Evolutionary conservation across 2,329 filamentous ascomycete genomes (phyloP).

Genomic region (Colletotrichum cordylinicola): DNA sequence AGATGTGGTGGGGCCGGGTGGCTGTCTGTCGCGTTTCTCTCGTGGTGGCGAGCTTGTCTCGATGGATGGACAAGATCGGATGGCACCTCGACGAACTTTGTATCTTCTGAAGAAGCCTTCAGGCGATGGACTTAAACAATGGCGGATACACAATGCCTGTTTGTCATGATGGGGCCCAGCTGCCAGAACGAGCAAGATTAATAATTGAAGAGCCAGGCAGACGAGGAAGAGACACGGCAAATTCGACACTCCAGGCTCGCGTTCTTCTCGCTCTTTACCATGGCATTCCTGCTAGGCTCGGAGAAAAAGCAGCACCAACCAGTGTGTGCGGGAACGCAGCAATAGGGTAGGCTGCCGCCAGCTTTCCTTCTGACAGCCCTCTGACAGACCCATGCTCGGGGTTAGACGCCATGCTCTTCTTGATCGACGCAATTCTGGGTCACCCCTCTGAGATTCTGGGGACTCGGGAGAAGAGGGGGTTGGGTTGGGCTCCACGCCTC

Average conservation of each 20-base stretch:
- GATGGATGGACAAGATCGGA: background rate
- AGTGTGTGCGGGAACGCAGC: background rate
- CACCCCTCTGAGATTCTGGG: background rate
- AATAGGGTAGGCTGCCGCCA: background rate
- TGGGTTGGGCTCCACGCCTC: background rate
- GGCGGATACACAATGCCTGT: background rate
- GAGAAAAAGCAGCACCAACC: background rate
- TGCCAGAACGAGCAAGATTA: background rate
- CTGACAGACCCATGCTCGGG: slow-evolving; percentile 6
- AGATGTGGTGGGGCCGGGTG: background rate
- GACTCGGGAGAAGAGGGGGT: background rate
- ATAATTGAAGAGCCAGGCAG: background rate
- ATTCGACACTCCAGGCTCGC: background rate
- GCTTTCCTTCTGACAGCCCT: background rate
- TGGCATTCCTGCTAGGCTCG: background rate
- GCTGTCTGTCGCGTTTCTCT: background rate
- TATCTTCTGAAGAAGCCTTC: background rate
- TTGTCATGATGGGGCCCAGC: background rate
- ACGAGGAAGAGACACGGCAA: background rate
- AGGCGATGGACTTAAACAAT: background rate
- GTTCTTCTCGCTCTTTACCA: background rate
- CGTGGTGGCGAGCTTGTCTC: background rate
- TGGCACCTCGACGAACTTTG: background rate
- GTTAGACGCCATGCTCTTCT: background rate
- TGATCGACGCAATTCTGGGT: background rate